Conservation (phyloP, 768 basidiomycete species). For the Tylopilus plumbeoviolaceoides region DNA sequence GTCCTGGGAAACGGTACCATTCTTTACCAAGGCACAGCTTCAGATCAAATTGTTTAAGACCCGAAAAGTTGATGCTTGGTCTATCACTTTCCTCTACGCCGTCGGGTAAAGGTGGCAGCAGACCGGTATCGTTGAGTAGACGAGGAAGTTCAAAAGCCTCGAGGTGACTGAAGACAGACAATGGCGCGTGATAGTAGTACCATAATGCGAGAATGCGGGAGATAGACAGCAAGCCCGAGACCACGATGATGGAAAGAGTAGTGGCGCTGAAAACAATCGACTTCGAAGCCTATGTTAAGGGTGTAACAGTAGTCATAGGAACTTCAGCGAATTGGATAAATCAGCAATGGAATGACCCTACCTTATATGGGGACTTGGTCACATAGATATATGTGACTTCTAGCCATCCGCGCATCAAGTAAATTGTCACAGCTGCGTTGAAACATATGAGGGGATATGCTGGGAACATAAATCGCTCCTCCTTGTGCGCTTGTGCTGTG, state of each 20-base stretch:
- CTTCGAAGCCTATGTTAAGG: conserved; percentile 60
- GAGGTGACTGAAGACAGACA: conserved; percentile 65
- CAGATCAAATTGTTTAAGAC: conserved; percentile 65
- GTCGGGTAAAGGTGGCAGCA: conserved; percentile 47
- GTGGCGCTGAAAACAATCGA: conserved; percentile 70
- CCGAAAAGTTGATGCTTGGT: conserved; percentile 59
- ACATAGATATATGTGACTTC: conserved; percentile 69
- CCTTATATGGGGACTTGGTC: conserved; percentile 84
- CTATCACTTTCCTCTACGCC: conserved; percentile 40
- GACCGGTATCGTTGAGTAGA: conserved; percentile 68
- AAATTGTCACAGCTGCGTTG: conserved; percentile 88
- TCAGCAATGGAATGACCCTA: conserved; percentile 34
- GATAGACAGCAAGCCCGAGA: conserved; percentile 65
- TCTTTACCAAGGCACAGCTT: conserved; percentile 88
- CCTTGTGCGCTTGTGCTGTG: conserved; percentile 85
- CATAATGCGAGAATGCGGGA: conserved; percentile 79
- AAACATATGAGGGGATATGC: conserved; percentile 89
- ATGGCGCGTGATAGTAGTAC: conserved; percentile 88
- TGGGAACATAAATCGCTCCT: conserved; percentile 98
- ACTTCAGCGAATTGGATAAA: conserved; percentile 1
- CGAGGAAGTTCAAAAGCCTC: conserved; percentile 78
- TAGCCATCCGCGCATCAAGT: conserved; percentile 81
- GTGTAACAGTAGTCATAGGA: not conserved
- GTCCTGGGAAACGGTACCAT: conserved; percentile 93
- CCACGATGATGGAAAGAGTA: conserved; percentile 66